Conservation (phyloP, 2,329 filamentous ascomycete species). For the Pezicula rhizophila region DNA sequence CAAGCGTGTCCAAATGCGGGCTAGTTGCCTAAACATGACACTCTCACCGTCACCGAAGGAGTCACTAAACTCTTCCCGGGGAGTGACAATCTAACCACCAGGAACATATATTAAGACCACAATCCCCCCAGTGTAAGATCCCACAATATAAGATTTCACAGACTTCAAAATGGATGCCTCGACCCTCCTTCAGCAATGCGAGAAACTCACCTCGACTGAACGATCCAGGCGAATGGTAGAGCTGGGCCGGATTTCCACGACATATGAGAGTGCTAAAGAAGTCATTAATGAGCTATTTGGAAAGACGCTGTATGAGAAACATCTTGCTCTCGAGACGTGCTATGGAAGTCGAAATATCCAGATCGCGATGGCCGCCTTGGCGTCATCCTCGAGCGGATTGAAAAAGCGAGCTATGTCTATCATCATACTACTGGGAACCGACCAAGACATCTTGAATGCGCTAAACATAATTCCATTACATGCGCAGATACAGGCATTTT, state of each 20-base stretch:
- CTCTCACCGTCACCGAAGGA: too few relatives aligned
- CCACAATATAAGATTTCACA: too few relatives aligned
- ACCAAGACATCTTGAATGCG: constrained; percentile 6
- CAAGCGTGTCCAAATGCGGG: too few relatives aligned
- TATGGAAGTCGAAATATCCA: constrained; percentile 8
- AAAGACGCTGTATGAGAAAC: constrained; percentile 5
- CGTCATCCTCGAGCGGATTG: constrained; percentile 3
- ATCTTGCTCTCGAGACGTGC: constrained; percentile 4
- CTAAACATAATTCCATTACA: constrained; percentile 2
- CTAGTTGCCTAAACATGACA: too few relatives aligned
- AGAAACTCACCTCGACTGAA: constrained; percentile 4
- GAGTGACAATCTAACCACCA: too few relatives aligned
- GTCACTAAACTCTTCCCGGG: too few relatives aligned
- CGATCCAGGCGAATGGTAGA: constrained; percentile 5
- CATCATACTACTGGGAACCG: constrained; percentile 4
- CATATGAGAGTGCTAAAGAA: neutral
- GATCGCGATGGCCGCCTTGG: constrained; percentile 4
- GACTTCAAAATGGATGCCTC: neutral
- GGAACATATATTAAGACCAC: too few relatives aligned
- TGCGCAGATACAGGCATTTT: constrained; percentile 4
- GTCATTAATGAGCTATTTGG: constrained; percentile 1
- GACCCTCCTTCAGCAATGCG: constrained; percentile 4
- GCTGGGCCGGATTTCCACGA: constrained; percentile 1
- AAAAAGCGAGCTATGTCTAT: constrained; percentile 6
- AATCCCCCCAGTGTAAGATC: too few relatives aligned